Conservation (phyloP, 2,329 filamentous ascomycete species). For the Colletotrichum limetticola region DNA sequence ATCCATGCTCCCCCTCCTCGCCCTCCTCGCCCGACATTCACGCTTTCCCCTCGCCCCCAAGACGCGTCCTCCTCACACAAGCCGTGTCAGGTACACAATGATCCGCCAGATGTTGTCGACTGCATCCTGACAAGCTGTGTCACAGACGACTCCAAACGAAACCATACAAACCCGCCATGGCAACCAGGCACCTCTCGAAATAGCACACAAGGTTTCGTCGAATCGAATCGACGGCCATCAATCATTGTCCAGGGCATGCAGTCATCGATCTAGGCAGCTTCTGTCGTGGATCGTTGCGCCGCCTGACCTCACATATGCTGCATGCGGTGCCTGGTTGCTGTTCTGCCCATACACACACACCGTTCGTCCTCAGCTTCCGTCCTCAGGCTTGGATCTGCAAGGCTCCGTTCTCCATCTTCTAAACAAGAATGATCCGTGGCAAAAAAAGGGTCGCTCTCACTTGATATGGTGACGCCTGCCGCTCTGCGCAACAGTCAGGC, state of each 20-base stretch:
- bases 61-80: slow-evolving; percentile 9
- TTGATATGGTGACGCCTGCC: slow-evolving; percentile 1
- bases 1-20: slow-evolving; percentile 19
- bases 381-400: slow-evolving; percentile 21
- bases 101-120: slow-evolving; percentile 11
- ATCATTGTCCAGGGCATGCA: slow-evolving; percentile 6
- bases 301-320: slow-evolving; percentile 9
- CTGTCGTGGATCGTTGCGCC: slow-evolving; percentile 21
- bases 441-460: not conserved
- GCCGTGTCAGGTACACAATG: slow-evolving; percentile 23
- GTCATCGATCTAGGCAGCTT: not conserved
- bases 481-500: slow-evolving; percentile 1
- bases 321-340: not conserved
- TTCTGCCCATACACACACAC: slow-evolving; percentile 1
- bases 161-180: not conserved
- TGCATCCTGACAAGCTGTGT: slow-evolving; percentile 7
- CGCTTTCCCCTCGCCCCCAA: not conserved
- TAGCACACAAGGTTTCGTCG: not conserved
- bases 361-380: not conserved
- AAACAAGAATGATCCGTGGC: slow-evolving; percentile 17
- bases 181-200: not conserved
- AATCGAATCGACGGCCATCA: slow-evolving; percentile 1
- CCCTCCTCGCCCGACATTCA: not conserved
- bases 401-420: not conserved
- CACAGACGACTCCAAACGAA: slow-evolving; percentile 20